Base-by-base conservation (phyloP, 2,329 filamentous ascomycete genomes). In the Pyrenochaeta sp. region DNA sequence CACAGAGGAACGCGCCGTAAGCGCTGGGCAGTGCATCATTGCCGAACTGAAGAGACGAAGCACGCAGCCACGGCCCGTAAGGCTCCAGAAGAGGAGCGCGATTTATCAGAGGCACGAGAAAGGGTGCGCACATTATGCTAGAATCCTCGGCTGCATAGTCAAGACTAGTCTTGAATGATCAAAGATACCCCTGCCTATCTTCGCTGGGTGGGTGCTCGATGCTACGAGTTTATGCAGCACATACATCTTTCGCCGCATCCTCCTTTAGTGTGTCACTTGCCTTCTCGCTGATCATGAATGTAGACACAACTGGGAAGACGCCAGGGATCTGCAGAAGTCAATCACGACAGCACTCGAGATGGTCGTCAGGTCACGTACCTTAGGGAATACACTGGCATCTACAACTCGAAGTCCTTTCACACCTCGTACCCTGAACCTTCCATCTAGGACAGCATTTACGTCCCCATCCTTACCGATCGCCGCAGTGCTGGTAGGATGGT, bases 381-480 rank as follows among this genome's bases (percentile, higher is more conserved):
- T 30, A 28, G 46, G 53, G 34, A 55, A 89, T 0, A 84, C 80
- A 25, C 81, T 84, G 0, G 86, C 87, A 75, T 90, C 87, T 0
- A 90, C 87, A 2, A 89, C 87, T 28, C 87, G 78, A 49, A 90
- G 69, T 0, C 83, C 82, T 0, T 79, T 72, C 0, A 86, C 82
- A 0, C 85, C 85, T 8, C 83, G 77, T 0, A 90, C 87, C 12
- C 81, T 78, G 69, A 89, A 88, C 49, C 84, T 75, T 0, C 78
- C 79, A 67, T 89, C 84, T 49, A 89, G 70, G 2, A 87, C 85
- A 8, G 85, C 85, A 66, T 81, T 82, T 1, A 79, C 73, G 65
- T 90, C 85, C 10, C 77, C 78, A 28, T 83, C 81, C 0, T 78
- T 76, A 1, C 87, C 86, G 61, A 89, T 88, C 0, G 83, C 79